Base-by-base conservation (phyloP, 2,329 filamentous ascomycete species). In the Fusarium globosum region DNA sequence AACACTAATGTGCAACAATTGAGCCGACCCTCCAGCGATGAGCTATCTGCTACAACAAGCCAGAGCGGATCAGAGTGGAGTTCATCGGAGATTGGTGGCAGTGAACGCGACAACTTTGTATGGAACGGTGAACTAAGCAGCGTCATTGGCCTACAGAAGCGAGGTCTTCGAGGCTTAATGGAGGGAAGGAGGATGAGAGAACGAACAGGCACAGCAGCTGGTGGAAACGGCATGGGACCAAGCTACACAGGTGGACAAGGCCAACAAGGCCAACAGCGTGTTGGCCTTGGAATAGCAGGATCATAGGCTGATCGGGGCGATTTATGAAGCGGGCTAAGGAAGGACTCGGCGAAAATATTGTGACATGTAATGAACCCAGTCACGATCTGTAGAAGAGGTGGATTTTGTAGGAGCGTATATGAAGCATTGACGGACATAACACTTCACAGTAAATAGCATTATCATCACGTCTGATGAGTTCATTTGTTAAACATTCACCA, bases 91-190 rank as follows among this genome's bases (percentile, higher is more conserved):
- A 78, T 86, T 33, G 88, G 87, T 42, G 86, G 85, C 9, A 85
- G 82, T 51, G 86, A 86, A 53, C 84, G 84, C 21, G 86, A 88
- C 68, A 82, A 82, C 73, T 83, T 82, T 68, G 79, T 96, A 1
- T 99, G 96, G 96, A 85, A 88, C 78, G 91, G 92, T 65, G 90
- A 97, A 84, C 82, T 96, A 39, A 95, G 93, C 84, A 94, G 94
- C 55, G 96, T 98, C 6, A 97, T 99, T 75, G 96, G 96, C 0
- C 81, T 99, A 73, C 96, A 99, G 85, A 99, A 99, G 85, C 88
- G 96, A 61, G 96, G 96, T 0, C 82, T 99, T 41, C 88, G 96
- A 67, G 96, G 96, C 0, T 82, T 99, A 75, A 98, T 99, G 96
- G 96, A 98, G 82, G 96, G 96, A 7, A 87, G 96, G 49, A 88